Conservation (phyloP, 2,329 filamentous ascomycete genomes). For the Fusarium duplospermum region DNA sequence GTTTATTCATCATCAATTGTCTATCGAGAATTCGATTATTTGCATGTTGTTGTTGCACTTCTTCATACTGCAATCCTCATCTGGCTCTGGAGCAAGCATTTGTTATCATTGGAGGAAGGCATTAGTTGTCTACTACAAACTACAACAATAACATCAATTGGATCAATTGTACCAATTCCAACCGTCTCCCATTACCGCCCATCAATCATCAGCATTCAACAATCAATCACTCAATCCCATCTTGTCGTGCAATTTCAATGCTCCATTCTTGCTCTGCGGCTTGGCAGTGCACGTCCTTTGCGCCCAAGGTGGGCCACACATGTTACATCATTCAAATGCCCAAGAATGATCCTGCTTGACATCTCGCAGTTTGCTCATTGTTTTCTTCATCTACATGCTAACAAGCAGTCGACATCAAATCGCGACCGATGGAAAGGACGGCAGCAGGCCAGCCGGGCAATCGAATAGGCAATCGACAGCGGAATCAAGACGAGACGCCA, state of each 20-base stretch:
- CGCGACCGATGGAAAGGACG: background rate
- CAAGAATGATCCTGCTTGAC: background rate
- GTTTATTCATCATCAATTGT: background rate
- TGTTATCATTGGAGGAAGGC: background rate
- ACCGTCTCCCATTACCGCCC: background rate
- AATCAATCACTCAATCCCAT: background rate
- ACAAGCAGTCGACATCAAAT: background rate
- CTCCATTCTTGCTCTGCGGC: background rate
- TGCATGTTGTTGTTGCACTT: background rate
- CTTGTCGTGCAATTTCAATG: background rate
- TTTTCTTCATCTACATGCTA: background rate
- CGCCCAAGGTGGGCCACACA: background rate
- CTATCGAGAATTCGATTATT: background rate
- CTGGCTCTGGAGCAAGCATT: background rate
- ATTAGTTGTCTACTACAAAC: background rate
- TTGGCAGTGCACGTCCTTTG: slow-evolving; percentile 1
- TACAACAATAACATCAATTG: background rate
- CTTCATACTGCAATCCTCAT: background rate
- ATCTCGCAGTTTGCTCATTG: background rate
- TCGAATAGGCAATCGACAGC: background rate
- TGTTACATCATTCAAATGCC: slow-evolving; percentile 2
- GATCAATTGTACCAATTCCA: background rate
- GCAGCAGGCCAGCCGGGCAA: background rate
- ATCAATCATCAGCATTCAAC: background rate
- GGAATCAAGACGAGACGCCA: background rate